These are phyloP conservation scores for Calonectria naviculata DNA, from an alignment of 2,329 filamentous ascomycete species.

Conservation along the genomic window DNA sequence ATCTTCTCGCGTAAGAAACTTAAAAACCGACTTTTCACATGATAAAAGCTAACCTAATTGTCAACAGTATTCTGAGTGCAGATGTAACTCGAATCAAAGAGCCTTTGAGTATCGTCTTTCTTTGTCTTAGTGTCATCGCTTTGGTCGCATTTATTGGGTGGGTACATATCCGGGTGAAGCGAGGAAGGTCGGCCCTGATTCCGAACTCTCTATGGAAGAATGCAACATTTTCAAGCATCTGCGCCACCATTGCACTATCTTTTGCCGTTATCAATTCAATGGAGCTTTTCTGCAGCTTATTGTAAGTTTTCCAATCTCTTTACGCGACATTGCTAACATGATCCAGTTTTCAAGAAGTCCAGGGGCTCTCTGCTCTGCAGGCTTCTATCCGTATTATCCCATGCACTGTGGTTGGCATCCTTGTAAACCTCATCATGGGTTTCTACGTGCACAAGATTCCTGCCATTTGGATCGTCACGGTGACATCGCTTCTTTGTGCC, in stretches of 20 bases:
- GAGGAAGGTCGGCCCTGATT: conserved; percentile 64
- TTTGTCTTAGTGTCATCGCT: conserved; percentile 54
- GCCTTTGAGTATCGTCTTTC: conserved; percentile 55
- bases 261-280: conserved; percentile 58
- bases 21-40: not conserved
- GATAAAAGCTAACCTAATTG: not conserved
- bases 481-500: conserved; percentile 54
- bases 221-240: conserved; percentile 64
- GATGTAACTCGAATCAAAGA: conserved; percentile 54
- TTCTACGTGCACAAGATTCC: conserved; percentile 56
- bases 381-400: conserved; percentile 60
- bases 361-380: conserved; percentile 55
- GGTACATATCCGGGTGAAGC: conserved; percentile 60
- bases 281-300: conserved; percentile 60
- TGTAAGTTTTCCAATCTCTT: conserved; percentile 48
- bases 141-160: conserved; percentile 64
- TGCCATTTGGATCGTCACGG: conserved; percentile 51
- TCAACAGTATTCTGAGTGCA: conserved; percentile 48
- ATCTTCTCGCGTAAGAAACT: conserved; percentile 62
- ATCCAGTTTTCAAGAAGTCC: conserved; percentile 62
- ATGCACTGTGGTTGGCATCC: conserved; percentile 53
- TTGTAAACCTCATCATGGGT: conserved; percentile 55
- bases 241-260: conserved; percentile 59
- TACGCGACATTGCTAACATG: conserved; percentile 5
- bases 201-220: conserved; percentile 73